Base-by-base conservation (phyloP, 805 yeast species). In the Metschnikowia lochheadii region DNA sequence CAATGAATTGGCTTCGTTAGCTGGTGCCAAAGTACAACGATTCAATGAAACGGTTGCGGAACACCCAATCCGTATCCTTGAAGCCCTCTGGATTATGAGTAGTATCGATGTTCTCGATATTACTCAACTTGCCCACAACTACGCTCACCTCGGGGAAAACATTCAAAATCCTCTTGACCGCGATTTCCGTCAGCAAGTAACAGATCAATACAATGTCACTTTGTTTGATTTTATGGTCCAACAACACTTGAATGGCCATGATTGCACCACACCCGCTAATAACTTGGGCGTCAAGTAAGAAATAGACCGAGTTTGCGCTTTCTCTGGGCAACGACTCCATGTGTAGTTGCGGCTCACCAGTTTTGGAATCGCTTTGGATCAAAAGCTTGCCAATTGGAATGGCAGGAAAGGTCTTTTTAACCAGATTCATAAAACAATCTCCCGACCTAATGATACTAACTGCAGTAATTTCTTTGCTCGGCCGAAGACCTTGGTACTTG, bases 311-410 rank as follows among this genome's bases (percentile, higher is more conserved):
- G 38, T 61, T 53, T 1, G 45, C 37, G 0, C 50, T 51, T 3
- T 48, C 53, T 0, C 67, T 63, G 0, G 97, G 97, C 36, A 92
- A 67, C 21, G 81, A 78, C 56, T 86, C 85, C n/a, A 84, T 82
- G 65, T 91, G 97, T 52, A 94, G 74, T 63, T 86, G 91, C 1
- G 99, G 98, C 68, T 92, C 98, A 7, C 98, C 98, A 0, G 98
- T 91, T 20, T 74, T 68, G 0, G 94, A 76, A 65, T 91, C 96
- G 6, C 96, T 84, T 67, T 90, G 96, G 59, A 92, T 90, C 43
- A 92, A 72, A 21, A 92, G 65, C 62, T 91, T 88, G 0, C 99
- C 98, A 34, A 89, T 76, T 10, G 81, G 77, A 11, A 89, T 83
- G 46, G 84, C 89, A 1, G 97, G 92, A 23, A 89, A 74, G 0